phyloP scores from a whole-genome alignment of 225 moss, liverwort and hornwort species.

The Sphagnum contortum region DNA sequence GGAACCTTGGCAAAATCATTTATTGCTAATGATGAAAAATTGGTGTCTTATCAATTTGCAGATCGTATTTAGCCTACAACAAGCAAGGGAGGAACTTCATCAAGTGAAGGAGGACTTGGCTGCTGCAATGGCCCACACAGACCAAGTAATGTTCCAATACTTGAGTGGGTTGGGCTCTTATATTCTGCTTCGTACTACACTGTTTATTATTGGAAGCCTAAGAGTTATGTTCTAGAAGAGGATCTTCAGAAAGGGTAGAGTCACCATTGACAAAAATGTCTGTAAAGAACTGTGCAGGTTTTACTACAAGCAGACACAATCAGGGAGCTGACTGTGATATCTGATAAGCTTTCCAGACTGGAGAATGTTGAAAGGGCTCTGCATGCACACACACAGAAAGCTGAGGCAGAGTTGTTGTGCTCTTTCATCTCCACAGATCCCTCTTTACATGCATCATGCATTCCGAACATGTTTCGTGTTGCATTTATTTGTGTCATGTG shows the following conservation, averaged over 20 bases:
- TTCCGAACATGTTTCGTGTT: no score
- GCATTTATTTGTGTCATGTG: no score
- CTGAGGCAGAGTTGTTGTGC: constrained; percentile 87
- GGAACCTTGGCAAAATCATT: no score
- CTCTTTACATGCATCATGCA: no score
- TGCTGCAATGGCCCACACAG: constrained; percentile 77
- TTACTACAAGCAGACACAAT: constrained; percentile 94
- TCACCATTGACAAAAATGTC: no score
- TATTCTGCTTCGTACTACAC: no score
- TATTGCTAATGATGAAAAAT: no score
- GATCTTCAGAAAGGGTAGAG: no score
- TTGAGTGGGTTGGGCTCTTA: no score
- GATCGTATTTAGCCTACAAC: constrained; percentile 78
- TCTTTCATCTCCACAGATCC: no score
- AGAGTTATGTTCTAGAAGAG: no score
- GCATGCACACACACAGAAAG: constrained; percentile 70
- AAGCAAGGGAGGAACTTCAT: constrained; percentile 72
- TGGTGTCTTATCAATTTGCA: constrained; percentile 1
- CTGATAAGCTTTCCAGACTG: constrained; percentile 55
- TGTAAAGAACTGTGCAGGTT: constrained; percentile 32
- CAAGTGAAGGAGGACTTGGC: constrained; percentile 72
- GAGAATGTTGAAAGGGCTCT: constrained; percentile 58
- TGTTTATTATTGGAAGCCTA: no score
- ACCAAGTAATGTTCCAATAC: constrained; percentile 42
- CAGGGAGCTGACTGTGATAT: constrained; percentile 55